A percentile compares a stretch with the other conserved stretches of the same genome.
phyloP scores from a whole-genome alignment of 2,329 filamentous ascomycete species.

The Fusarium verticillioides region DNA sequence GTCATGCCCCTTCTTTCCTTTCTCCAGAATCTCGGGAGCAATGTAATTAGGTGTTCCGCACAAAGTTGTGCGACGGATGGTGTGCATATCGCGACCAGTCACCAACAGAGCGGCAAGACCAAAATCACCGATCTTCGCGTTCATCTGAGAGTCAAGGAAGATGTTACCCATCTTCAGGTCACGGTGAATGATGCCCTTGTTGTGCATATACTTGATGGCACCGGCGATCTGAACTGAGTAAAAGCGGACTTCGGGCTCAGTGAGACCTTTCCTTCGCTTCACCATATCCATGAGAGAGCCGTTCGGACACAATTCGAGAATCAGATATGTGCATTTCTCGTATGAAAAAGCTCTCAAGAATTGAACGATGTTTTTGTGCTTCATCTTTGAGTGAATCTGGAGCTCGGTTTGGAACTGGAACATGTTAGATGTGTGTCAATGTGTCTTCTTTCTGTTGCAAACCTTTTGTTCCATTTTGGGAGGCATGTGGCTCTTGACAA shows the following conservation, averaged over 20 bases:
- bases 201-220: slow-evolving; percentile 97
- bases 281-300: slow-evolving; percentile 98
- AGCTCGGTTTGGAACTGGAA: slow-evolving; percentile 80
- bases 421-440: slow-evolving; percentile 25
- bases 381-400: slow-evolving; percentile 98
- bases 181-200: slow-evolving; percentile 93
- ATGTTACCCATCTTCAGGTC: slow-evolving; percentile 99
- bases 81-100: slow-evolving; percentile 89
- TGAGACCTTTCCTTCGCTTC: slow-evolving; percentile 88
- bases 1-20: slow-evolving; percentile 92
- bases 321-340: slow-evolving; percentile 88
- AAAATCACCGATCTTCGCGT: slow-evolving; percentile 98
- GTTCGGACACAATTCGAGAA: slow-evolving; percentile 93
- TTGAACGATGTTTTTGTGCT: slow-evolving; percentile 93
- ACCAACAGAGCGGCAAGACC: slow-evolving; percentile 91
- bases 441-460: slow-evolving; percentile 16
- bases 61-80: slow-evolving; percentile 86
- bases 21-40: slow-evolving; percentile 94
- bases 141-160: slow-evolving; percentile 94
- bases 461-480: slow-evolving; percentile 88
- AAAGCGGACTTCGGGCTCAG: slow-evolving; percentile 91
- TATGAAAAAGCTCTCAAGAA: slow-evolving; percentile 96
- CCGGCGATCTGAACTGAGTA: slow-evolving; percentile 96
- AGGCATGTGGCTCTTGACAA: slow-evolving; percentile 85
- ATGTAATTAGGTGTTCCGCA: slow-evolving; percentile 99